These are phyloP conservation scores for Cicer pinnatifidum DNA, from an alignment of 306 rosid genomes.

Conservation along the genomic window DNA sequence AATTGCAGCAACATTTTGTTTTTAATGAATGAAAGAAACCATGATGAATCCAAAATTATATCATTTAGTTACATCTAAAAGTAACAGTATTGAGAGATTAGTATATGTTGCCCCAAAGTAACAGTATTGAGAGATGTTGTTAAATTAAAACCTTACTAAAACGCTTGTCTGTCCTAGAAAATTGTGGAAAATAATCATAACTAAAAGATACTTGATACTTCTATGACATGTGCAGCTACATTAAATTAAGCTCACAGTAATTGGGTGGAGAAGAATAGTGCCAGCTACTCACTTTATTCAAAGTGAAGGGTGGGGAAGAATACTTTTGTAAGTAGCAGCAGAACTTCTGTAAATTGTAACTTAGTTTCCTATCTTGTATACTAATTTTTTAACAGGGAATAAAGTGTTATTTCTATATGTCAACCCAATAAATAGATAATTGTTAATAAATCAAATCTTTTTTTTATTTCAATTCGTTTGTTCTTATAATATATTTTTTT, in stretches of 20 bases:
- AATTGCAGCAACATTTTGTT: conserved; percentile 5
- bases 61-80: not conserved
- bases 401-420: conserved; percentile 4
- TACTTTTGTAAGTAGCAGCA: no score
- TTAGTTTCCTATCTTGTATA: not conserved
- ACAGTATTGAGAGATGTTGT: not conserved
- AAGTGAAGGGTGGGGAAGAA: conserved; percentile 33
- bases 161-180: conserved; percentile 15
- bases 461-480: not conserved
- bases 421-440: not conserved
- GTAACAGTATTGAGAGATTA: no score
- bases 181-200: not conserved
- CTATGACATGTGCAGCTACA: conserved; percentile 42
- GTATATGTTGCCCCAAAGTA: no score
- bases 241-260: conserved; percentile 41
- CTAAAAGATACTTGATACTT: conserved; percentile 26
- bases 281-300: conserved; percentile 55
- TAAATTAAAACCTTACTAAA: conserved; percentile 22
- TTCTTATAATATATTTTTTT: not conserved
- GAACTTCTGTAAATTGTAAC: not conserved
- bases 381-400: conserved; percentile 10
- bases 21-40: not conserved
- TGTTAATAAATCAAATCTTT: no score
- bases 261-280: conserved; percentile 44
- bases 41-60: not conserved